Evolutionary conservation across 139 green algal species (phyloP).

Genomic region (Pleodorina starrii): DNA sequence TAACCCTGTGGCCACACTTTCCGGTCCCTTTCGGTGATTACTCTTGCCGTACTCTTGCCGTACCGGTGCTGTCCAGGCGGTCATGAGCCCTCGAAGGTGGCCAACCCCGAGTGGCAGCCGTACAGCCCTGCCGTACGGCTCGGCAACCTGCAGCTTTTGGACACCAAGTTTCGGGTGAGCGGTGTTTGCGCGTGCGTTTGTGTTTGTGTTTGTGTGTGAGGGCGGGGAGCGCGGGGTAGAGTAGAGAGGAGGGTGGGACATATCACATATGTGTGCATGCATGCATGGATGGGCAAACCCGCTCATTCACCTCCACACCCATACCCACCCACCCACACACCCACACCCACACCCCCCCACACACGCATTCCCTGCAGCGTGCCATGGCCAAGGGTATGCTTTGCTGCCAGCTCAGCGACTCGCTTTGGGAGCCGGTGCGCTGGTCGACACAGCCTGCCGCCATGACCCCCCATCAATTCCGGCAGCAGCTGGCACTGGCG

Average conservation of each 20-base stretch:
- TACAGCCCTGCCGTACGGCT: slow-evolving; percentile 52
- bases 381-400: slow-evolving; percentile 49
- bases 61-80: slow-evolving; percentile 15
- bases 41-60: background rate
- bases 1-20: too few relatives aligned
- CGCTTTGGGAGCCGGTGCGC: slow-evolving; percentile 8
- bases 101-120: slow-evolving; percentile 53
- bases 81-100: slow-evolving; percentile 50
- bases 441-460: slow-evolving; percentile 17
- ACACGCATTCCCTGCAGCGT: background rate
- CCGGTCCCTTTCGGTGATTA: too few relatives aligned
- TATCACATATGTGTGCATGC: background rate
- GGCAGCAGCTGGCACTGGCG: slow-evolving; percentile 54
- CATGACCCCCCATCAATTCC: slow-evolving; percentile 49
- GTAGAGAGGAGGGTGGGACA: too few relatives aligned
- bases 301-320: too few relatives aligned
- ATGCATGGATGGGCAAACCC: background rate
- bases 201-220: background rate
- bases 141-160: slow-evolving; percentile 52
- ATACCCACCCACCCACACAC: too few relatives aligned
- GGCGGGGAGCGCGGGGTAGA: too few relatives aligned
- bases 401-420: background rate
- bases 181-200: background rate
- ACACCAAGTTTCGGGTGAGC: slow-evolving; percentile 54
- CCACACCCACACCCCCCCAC: background rate